Evolutionary conservation across 768 basidiomycete species (phyloP), one percentile per base, ranked within the genome.

Genomic region (Tremella yokohamensis): DNA sequence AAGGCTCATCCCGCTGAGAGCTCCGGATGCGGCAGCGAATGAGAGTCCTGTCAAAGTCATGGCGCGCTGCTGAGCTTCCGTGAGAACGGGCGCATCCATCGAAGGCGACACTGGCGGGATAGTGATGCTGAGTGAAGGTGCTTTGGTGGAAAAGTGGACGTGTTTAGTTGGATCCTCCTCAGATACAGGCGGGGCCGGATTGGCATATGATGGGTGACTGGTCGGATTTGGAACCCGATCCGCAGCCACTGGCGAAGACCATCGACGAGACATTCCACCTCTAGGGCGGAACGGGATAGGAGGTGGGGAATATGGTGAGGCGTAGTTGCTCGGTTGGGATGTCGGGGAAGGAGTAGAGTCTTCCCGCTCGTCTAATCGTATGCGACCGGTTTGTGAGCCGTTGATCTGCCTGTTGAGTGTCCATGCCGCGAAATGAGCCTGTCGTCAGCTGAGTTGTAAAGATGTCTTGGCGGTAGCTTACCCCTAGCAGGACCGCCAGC

Each of bases 1-100:
- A 22, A 97, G 79, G 72, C 90, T 94, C 85, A 97, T 88, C 20
- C 92, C 92, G 2, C 87, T 89, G 24, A 94, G 79, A 19, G 89
- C 90, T 0, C 92, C 92, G 2, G 88, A 90, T 52, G 86, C 83
- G 12, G 89, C 89, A 15, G 91, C 87, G 74, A 89, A 97, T 0
- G 89, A 88, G 47, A 91, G 80, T 11, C 90, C 88, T 44, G 91
- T 76, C 57, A 87, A 77, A 0, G 88, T 74, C 0, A 83, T 81
- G 11, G 83, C 85, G 16, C 34, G 51, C 22, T 52, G 51, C 22
- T 52, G 51, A 37, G 51, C 51, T 4, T 34, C 29, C 18, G 22
- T 34, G 51, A 34, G 25, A 8, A 24, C 25, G 49, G 49, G 25
- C 16, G 19, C 49, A 9, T 45, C 51, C 18, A 24, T 19, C 6